Base-by-base conservation (phyloP, 768 basidiomycete genomes). In the Phylloporus rhodoxanthus region DNA sequence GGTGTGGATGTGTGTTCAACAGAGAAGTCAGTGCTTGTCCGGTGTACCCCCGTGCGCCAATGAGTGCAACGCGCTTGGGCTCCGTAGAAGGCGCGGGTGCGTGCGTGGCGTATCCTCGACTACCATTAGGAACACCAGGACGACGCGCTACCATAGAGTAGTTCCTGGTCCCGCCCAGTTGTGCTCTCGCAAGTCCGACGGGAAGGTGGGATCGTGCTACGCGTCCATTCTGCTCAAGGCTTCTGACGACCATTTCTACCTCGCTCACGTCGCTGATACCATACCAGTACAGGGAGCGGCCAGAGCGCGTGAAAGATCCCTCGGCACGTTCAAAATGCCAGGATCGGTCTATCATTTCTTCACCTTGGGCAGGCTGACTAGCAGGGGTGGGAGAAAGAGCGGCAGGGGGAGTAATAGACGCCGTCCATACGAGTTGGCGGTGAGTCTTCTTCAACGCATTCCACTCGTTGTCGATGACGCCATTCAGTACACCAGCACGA, bases 291-390 rank as follows among this genome's bases (percentile, higher is more conserved):
- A 99, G 70, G 62, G 85, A 93, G 70, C 84, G 84, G 19, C 95
- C 94, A 15, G 90, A 90, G 33, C 96, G 78, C 14, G 93, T 95
- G 74, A 99, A 99, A 69, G 89, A 91, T 1, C 96, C 96, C 58
- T 98, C 94, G 1, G 96, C 92, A 48, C 93, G 84, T 74, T 99
- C 95, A 61, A 97, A 99, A 72, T 99, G 95, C 96, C 96, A 99
- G 3, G 86, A 80, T 33, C 94, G 83, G 70, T 96, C 94, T 43
- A 63, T 55, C 48, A 62, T 63, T 72, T 98, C 95, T 66, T 98
- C 95, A 57, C 97, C 93, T 30, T 56, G 62, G 36, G 54, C 43
- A 25, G 51, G 45, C 0, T 58, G 53, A 21, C 43, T 33, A 25
- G 26, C 7, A 28, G 44, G 21, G 5, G 25, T 49, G n/a, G 49